A percentile compares a stretch with the other conserved stretches of the same genome.
phyloP scores from a whole-genome alignment of 2,329 filamentous ascomycete species.

The Diplocarpon mali region DNA sequence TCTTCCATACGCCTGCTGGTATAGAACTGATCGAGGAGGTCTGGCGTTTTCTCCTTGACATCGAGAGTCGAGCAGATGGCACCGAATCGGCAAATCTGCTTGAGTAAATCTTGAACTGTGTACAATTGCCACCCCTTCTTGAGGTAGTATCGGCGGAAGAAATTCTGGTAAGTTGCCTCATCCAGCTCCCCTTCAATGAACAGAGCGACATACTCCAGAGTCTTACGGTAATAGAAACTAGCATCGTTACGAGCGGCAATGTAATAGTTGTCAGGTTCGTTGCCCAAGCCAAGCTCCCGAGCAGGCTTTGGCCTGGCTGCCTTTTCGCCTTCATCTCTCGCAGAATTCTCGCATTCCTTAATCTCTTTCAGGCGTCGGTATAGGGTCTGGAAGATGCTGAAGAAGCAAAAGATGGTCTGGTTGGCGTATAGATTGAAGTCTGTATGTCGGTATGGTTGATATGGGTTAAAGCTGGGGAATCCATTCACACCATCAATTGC shows the following conservation, averaged over 20 bases:
- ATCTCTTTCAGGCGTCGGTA: constrained; percentile 76
- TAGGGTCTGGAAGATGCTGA: constrained; percentile 84
- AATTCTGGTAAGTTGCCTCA: constrained; percentile 75
- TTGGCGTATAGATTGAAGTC: constrained; percentile 89
- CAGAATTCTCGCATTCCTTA: constrained; percentile 67
- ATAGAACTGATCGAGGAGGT: constrained; percentile 81
- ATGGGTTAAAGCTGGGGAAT: constrained; percentile 50
- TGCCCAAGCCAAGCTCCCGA: constrained; percentile 69
- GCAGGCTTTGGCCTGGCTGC: constrained; percentile 70
- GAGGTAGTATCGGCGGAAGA: constrained; percentile 83
- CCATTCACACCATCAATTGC: constrained; percentile 29
- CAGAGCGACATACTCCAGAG: constrained; percentile 76
- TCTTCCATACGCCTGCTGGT: constrained; percentile 70
- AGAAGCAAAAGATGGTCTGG: constrained; percentile 85
- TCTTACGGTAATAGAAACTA: constrained; percentile 70
- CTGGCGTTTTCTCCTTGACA: constrained; percentile 83
- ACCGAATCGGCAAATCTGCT: constrained; percentile 68
- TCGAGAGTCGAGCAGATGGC: constrained; percentile 77
- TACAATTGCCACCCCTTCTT: constrained; percentile 88
- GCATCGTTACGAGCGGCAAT: constrained; percentile 43
- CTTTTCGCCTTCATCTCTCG: constrained; percentile 61
- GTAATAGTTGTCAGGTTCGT: constrained; percentile 70
- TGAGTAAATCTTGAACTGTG: constrained; percentile 80
- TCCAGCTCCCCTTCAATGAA: constrained; percentile 76
- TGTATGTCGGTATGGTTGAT: constrained; percentile 70